phyloP scores from a whole-genome alignment of 2,329 filamentous ascomycete genomes.

The Leptographium galeiforme region DNA sequence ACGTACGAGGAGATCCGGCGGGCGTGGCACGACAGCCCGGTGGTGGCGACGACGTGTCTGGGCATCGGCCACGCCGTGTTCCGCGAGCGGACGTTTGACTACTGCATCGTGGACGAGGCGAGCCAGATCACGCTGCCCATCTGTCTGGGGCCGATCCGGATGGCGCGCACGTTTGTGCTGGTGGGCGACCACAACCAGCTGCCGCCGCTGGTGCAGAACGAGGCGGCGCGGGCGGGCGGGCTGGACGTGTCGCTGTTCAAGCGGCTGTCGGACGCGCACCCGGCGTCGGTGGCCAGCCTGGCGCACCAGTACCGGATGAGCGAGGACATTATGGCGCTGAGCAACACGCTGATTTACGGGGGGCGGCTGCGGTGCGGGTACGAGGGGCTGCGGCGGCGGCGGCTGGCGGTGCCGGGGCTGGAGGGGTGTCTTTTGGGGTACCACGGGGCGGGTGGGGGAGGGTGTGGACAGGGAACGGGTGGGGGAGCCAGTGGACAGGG shows the following conservation, averaged over 20 bases:
- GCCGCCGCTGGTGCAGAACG: conserved; percentile 86
- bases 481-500: no score
- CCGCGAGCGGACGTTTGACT: conserved; percentile 81
- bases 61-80: conserved; percentile 85
- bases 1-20: conserved; percentile 73
- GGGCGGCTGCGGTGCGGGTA: conserved; percentile 84
- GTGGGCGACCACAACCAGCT: conserved; percentile 96
- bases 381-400: conserved; percentile 54
- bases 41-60: conserved; percentile 91
- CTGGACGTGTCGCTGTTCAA: conserved; percentile 92
- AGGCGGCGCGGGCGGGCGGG: conserved; percentile 71
- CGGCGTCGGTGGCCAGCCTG: conserved; percentile 75
- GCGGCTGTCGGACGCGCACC: conserved; percentile 77
- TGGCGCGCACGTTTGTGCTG: conserved; percentile 84
- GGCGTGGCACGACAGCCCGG: conserved; percentile 71
- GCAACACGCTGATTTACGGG: conserved; percentile 87
- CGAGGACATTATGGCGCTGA: conserved; percentile 88
- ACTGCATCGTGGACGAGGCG: conserved; percentile 96
- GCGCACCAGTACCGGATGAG: conserved; percentile 98
- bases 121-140: conserved; percentile 95
- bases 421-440: no score
- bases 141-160: conserved; percentile 82
- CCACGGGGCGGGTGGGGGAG: conserved; percentile 25
- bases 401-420: conserved; percentile 38
- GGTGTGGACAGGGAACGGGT: conserved; percentile 5